phyloP scores from a whole-genome alignment of 495 filamentous ascomycete genomes.

The Hamigera avellanea region DNA sequence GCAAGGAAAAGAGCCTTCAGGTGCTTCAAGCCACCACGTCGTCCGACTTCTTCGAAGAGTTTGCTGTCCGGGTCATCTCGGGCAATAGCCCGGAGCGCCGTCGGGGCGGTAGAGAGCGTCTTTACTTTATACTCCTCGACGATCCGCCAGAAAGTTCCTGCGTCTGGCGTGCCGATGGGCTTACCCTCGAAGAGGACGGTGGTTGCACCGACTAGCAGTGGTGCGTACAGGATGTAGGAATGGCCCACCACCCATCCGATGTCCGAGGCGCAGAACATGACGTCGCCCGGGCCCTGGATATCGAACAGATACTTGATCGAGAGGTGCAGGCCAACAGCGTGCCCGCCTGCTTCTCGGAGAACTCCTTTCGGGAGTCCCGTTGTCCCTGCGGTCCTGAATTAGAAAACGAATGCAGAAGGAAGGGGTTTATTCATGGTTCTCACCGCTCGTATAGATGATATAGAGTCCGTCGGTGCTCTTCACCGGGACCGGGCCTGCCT shows the following conservation, averaged over 20 bases:
- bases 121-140: conserved; percentile 78
- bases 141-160: conserved; percentile 79
- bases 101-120: conserved; percentile 75
- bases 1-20: conserved; percentile 73
- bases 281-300: conserved; percentile 68
- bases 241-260: conserved; percentile 83
- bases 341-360: conserved; percentile 69
- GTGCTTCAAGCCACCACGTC: conserved; percentile 52
- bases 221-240: conserved; percentile 76
- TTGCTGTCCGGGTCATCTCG: conserved; percentile 70
- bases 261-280: conserved; percentile 75
- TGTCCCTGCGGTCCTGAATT: conserved; percentile 41
- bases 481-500: conserved; percentile 62
- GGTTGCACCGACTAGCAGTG: conserved; percentile 71
- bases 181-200: conserved; percentile 90
- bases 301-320: conserved; percentile 71
- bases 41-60: conserved; percentile 47
- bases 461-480: conserved; percentile 69
- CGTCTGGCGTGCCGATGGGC: conserved; percentile 80
- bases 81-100: conserved; percentile 74
- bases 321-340: conserved; percentile 75
- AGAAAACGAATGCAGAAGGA: not conserved
- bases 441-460: conserved; percentile 77
- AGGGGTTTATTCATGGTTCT: not conserved
- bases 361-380: conserved; percentile 87